Conservation (phyloP, 768 basidiomycete species). For the Trametes elegans region DNA sequence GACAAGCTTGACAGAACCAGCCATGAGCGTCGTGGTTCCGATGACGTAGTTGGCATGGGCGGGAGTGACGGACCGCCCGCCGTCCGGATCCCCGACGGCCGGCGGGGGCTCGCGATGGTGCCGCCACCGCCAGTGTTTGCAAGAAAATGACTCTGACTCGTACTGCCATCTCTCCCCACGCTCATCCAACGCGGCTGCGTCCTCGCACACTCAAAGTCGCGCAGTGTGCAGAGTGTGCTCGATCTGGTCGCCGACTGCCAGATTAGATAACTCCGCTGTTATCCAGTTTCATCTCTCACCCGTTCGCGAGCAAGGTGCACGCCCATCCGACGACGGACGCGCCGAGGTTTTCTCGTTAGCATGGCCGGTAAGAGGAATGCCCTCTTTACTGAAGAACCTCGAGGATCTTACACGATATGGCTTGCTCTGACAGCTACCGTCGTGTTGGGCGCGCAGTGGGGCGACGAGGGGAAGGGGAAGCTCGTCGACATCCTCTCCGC, state of each 20-base stretch:
- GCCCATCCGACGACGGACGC: background rate
- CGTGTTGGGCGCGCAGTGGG: slow-evolving; percentile 89
- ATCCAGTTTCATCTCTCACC: background rate
- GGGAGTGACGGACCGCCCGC: too few species aligned
- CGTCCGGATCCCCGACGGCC: too few species aligned
- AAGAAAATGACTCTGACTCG: slow-evolving; percentile 18
- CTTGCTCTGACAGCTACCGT: slow-evolving; percentile 52
- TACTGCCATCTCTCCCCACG: background rate
- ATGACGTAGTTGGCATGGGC: too few species aligned
- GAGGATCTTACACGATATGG: background rate
- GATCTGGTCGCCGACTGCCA: background rate
- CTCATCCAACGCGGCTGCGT: too few species aligned
- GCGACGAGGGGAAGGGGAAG: slow-evolving; percentile 93
- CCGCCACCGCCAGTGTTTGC: too few species aligned
- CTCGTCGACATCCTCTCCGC: slow-evolving; percentile 95
- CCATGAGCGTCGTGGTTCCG: too few species aligned
- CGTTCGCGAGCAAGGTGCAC: too few species aligned
- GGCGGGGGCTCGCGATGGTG: too few species aligned
- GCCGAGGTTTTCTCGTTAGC: background rate
- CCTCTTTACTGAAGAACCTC: background rate
- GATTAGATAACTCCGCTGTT: background rate
- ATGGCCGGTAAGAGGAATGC: slow-evolving; percentile 5
- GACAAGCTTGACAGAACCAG: too few species aligned
- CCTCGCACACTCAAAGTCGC: background rate
- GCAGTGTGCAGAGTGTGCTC: background rate